Conservation (phyloP, 441 rosid genomes). For the Pelargonium citronellum region DNA sequence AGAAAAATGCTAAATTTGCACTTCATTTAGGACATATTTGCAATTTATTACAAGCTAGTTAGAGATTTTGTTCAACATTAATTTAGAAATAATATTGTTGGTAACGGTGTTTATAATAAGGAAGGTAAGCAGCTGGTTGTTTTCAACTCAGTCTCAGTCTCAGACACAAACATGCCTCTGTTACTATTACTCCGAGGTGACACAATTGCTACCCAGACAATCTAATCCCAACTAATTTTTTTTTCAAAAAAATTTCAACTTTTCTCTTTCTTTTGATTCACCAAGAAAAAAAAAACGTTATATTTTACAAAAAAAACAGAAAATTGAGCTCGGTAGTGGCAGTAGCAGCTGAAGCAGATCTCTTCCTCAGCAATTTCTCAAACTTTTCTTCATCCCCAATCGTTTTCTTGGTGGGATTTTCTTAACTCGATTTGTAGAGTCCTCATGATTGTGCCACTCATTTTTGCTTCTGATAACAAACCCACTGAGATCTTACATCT, state of each 20-base stretch:
- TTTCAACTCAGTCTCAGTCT: too few species aligned
- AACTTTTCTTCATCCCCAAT: neutral
- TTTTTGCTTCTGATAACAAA: slow-evolving; percentile 1
- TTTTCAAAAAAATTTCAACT: neutral
- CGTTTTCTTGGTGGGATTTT: neutral
- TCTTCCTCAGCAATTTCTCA: neutral
- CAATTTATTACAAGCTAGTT: too few species aligned
- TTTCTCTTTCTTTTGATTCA: neutral
- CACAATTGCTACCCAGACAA: neutral
- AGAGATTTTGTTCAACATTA: too few species aligned
- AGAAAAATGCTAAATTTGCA: too few species aligned
- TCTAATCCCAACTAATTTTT: neutral
- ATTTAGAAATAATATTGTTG: too few species aligned
- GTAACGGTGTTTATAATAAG: too few species aligned
- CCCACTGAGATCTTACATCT: neutral
- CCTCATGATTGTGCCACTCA: neutral
- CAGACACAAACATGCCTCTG: too few species aligned
- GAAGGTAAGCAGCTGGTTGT: too few species aligned
- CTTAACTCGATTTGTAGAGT: neutral
- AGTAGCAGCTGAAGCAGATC: neutral
- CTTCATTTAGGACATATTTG: too few species aligned
- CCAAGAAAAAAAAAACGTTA: neutral
- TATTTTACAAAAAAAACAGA: neutral
- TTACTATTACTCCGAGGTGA: neutral
- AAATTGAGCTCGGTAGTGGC: neutral